phyloP scores from a whole-genome alignment of 768 basidiomycete species.

The Glaciozyma martinii region DNA sequence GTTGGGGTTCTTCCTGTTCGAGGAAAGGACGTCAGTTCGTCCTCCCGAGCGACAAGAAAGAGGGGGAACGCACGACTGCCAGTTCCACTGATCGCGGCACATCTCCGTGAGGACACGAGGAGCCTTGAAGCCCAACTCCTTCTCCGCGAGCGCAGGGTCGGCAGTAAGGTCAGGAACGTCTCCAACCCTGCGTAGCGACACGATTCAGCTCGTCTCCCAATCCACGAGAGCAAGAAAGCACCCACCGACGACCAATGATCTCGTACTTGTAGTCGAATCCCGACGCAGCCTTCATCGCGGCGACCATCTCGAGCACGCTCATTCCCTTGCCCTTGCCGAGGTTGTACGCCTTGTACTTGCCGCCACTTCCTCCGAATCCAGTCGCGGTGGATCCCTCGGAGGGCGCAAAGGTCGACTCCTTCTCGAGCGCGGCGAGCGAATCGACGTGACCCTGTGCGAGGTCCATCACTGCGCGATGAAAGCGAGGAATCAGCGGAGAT shows the following conservation, averaged over 20 bases:
- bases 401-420: conserved; percentile 44
- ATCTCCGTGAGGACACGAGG: conserved; percentile 71
- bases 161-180: conserved; percentile 96
- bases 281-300: conserved; percentile 86
- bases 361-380: conserved; percentile 38
- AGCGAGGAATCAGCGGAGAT: not conserved
- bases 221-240: conserved; percentile 6
- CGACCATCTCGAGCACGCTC: conserved; percentile 75
- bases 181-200: conserved; percentile 54
- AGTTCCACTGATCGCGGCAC: conserved; percentile 97
- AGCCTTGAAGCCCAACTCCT: conserved; percentile 87
- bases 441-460: conserved; percentile 88
- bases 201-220: not conserved
- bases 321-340: conserved; percentile 82
- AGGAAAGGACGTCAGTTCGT: not conserved
- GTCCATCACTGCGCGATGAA: conserved; percentile 58
- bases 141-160: conserved; percentile 79
- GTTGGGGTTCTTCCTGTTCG: conserved; percentile 25
- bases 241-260: conserved; percentile 80
- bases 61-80: conserved; percentile 54
- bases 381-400: conserved; percentile 3
- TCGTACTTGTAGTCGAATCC: conserved; percentile 81
- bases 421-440: conserved; percentile 69
- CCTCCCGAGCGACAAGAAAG: too few species aligned
- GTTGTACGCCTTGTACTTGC: conserved; percentile 85